phyloP scores from a whole-genome alignment of 169 alveolate genomes.

The Neospora caninum region DNA sequence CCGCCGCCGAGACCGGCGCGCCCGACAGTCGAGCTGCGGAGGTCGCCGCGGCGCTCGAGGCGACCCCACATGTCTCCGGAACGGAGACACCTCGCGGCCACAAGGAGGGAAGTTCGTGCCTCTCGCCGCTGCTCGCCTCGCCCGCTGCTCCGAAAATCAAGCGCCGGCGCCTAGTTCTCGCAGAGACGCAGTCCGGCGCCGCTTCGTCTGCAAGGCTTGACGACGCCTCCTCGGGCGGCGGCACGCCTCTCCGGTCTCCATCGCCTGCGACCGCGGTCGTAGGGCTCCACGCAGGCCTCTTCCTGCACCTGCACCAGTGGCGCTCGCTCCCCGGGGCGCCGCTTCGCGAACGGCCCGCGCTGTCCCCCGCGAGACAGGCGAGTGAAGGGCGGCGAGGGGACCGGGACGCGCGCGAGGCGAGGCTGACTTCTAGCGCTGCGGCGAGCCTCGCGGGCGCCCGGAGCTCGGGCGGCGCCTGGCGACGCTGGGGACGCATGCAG shows the following conservation, averaged over 20 bases:
- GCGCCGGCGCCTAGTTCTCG: neutral
- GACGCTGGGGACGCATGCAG: neutral
- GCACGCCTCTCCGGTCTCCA: neutral
- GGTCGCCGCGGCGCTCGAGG: neutral
- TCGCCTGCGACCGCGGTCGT: neutral
- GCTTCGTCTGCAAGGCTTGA: neutral
- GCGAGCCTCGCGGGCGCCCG: neutral
- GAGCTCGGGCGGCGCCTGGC: neutral
- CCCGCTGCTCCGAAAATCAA: neutral
- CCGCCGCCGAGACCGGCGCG: neutral
- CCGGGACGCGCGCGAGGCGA: neutral
- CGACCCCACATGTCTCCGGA: neutral
- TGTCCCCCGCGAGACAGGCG: neutral
- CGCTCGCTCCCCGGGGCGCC: neutral
- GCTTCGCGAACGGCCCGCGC: neutral
- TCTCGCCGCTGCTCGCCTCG: neutral
- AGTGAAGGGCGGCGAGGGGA: neutral
- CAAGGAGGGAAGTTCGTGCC: neutral
- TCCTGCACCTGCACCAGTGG: constrained; percentile 7
- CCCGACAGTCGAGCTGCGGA: neutral
- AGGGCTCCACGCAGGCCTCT: neutral
- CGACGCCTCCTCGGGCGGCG: neutral
- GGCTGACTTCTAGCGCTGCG: neutral
- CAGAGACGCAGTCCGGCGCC: neutral
- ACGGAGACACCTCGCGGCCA: neutral